Evolutionary conservation across 306 rosid genomes (phyloP).

Genomic region (Crataegus laevigata): DNA sequence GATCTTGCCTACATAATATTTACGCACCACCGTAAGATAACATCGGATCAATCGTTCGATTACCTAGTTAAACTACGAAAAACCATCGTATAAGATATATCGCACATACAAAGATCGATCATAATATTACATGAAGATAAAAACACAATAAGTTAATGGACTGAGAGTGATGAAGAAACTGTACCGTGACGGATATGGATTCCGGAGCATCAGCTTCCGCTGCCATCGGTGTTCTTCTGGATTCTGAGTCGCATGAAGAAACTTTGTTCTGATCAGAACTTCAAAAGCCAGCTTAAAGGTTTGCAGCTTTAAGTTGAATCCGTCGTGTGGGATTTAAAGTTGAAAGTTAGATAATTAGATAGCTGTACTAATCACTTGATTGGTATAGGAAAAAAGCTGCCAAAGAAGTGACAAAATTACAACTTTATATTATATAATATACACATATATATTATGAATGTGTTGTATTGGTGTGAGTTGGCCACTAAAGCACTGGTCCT

Average conservation of each 20-base stretch:
- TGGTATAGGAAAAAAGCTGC: slow-evolving; percentile 18
- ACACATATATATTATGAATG: background rate
- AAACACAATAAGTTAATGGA: background rate
- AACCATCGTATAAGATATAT: background rate
- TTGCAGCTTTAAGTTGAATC: slow-evolving; percentile 1
- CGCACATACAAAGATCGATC: background rate
- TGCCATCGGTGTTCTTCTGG: slow-evolving; percentile 36
- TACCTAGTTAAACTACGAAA: background rate
- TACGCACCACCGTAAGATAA: no score
- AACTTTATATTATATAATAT: slow-evolving; percentile 24
- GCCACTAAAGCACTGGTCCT: slow-evolving; percentile 50
- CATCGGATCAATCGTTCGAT: background rate
- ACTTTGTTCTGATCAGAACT: slow-evolving; percentile 9
- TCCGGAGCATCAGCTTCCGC: slow-evolving; percentile 32
- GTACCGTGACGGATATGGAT: slow-evolving; percentile 34
- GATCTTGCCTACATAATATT: background rate
- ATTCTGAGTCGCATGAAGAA: slow-evolving; percentile 18
- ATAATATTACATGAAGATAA: background rate
- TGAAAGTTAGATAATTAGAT: slow-evolving; percentile 10
- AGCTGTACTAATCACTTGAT: slow-evolving; percentile 10
- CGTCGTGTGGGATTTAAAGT: background rate
- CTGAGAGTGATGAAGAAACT: slow-evolving; percentile 6
- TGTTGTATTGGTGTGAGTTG: slow-evolving; percentile 33
- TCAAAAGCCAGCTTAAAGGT: background rate
- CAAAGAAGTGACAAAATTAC: slow-evolving; percentile 36